These are phyloP conservation scores for Daldinia vernicosa DNA, from an alignment of 495 filamentous ascomycete species.

Conservation along the genomic window DNA sequence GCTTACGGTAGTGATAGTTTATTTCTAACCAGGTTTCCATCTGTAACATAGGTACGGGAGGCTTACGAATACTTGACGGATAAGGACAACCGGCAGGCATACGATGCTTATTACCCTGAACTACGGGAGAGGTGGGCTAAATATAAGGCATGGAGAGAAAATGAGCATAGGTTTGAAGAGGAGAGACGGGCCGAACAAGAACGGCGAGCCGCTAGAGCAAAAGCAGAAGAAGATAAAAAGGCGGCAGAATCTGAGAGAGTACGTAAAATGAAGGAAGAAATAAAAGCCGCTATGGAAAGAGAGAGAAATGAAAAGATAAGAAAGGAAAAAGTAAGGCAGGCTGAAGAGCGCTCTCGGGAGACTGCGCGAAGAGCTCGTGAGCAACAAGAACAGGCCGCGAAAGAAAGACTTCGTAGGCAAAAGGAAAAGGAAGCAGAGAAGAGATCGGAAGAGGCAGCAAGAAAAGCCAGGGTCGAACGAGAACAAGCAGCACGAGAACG, in stretches of 20 bases:
- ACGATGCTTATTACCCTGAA: conserved; percentile 21
- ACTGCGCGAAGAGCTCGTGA: conserved; percentile 27
- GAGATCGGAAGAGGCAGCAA: conserved; percentile 31
- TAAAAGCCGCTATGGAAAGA: conserved; percentile 15
- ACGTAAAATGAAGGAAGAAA: conserved; percentile 19
- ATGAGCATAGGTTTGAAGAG: neutral
- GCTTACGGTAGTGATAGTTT: neutral
- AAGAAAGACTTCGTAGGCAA: conserved; percentile 22
- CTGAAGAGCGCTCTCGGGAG: conserved; percentile 33
- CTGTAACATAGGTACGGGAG: conserved; percentile 19
- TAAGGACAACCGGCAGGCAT: conserved; percentile 9
- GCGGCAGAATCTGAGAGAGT: conserved; percentile 13
- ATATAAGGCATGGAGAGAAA: conserved; percentile 5
- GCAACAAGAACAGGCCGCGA: conserved; percentile 28
- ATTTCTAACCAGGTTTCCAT: neutral
- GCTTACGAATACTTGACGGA: conserved; percentile 33
- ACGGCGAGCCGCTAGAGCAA: neutral
- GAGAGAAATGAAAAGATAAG: conserved; percentile 13
- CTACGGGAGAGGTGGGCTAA: conserved; percentile 18
- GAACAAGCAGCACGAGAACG: conserved; percentile 32
- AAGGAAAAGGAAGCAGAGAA: conserved; percentile 26
- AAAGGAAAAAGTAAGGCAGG: conserved; percentile 19
- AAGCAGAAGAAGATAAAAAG: neutral
- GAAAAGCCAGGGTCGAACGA: conserved; percentile 21
- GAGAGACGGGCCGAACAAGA: conserved; percentile 19